Conservation (phyloP, 139 green algal species). For the Tetraselmis striata region DNA sequence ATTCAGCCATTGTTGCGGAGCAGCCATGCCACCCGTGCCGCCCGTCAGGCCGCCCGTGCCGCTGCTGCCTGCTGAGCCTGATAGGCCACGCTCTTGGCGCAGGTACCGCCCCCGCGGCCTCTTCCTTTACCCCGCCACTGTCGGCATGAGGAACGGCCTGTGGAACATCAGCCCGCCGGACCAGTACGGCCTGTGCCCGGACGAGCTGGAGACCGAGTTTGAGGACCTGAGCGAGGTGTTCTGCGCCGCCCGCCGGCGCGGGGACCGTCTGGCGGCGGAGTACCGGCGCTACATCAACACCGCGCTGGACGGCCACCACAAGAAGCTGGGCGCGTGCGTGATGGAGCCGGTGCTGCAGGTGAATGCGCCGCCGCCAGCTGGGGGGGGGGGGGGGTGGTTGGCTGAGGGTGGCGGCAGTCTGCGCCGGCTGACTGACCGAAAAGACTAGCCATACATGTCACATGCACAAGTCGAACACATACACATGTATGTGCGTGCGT, state of each 20-base stretch:
- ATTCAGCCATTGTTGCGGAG: too few species aligned
- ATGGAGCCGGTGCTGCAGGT: slow-evolving; percentile 70
- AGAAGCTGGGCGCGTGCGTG: slow-evolving; percentile 47
- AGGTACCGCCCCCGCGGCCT: slow-evolving; percentile 64
- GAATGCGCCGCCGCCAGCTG: too few species aligned
- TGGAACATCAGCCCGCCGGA: slow-evolving; percentile 28
- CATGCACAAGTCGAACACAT: too few species aligned
- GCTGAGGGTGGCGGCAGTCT: too few species aligned
- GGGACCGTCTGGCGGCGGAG: slow-evolving; percentile 6
- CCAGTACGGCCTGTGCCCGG: background rate
- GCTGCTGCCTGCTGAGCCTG: too few species aligned
- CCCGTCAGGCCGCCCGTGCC: too few species aligned
- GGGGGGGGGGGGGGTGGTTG: too few species aligned
- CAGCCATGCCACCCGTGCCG: too few species aligned
- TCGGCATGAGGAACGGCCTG: slow-evolving; percentile 37
- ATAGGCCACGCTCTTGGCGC: too few species aligned
- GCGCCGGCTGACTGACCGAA: too few species aligned
- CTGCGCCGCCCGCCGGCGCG: background rate
- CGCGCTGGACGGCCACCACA: slow-evolving; percentile 26
- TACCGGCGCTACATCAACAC: slow-evolving; percentile 20
- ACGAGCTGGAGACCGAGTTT: slow-evolving; percentile 9
- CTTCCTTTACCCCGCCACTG: slow-evolving; percentile 71
- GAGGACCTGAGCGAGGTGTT: slow-evolving; percentile 13
- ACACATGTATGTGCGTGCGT: too few species aligned
- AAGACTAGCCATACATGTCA: too few species aligned